Conservation (phyloP, 1,139 yeast species). For the Saccharomyces hybrid region DNA sequence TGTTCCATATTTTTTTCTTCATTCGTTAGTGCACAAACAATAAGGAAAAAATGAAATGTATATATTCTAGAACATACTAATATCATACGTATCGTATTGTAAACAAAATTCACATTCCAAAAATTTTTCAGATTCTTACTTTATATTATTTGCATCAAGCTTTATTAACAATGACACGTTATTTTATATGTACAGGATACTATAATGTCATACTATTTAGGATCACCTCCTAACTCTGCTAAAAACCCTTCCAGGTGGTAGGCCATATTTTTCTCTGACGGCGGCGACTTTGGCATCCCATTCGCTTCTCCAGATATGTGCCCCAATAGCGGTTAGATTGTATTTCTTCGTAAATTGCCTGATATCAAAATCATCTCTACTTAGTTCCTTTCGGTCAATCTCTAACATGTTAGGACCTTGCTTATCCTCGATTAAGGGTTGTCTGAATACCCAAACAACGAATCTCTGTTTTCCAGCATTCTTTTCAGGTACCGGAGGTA, state of each 20-base stretch:
- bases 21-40: not conserved
- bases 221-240: conserved; percentile 41
- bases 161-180: not conserved
- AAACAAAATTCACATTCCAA: not conserved
- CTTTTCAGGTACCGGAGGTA: conserved; percentile 86
- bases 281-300: conserved; percentile 71
- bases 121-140: not conserved
- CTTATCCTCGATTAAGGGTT: conserved; percentile 28
- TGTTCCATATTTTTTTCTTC: not conserved
- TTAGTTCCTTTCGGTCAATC: conserved; percentile 14
- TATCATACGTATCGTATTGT: not conserved
- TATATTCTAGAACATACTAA: not conserved
- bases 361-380: conserved; percentile 56
- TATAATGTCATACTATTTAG: not conserved
- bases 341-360: conserved; percentile 54
- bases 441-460: conserved; percentile 87
- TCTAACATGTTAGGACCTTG: conserved; percentile 13
- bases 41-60: not conserved
- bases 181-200: not conserved
- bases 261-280: conserved; percentile 64
- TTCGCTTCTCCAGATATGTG: conserved; percentile 81
- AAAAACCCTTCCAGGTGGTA: conserved; percentile 69
- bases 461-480: conserved; percentile 79
- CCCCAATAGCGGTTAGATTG: conserved; percentile 70
- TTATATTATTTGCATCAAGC: not conserved